phyloP scores from a whole-genome alignment of 805 yeast genomes.

The Wickerhamiella sergipiensis region DNA sequence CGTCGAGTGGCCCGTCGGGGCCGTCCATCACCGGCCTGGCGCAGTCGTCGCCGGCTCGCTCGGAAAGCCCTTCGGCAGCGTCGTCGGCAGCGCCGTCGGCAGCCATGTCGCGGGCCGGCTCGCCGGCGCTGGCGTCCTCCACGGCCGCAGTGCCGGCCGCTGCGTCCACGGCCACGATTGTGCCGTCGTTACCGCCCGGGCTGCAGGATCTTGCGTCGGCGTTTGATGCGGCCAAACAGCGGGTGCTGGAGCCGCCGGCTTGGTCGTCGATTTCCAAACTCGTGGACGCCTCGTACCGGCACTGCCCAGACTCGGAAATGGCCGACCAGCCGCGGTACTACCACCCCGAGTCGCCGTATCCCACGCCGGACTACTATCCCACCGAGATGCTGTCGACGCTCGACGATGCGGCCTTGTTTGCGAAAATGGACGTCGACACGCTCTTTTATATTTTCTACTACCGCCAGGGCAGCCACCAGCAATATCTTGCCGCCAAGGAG shows the following conservation, averaged over 20 bases:
- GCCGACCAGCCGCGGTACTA: constrained; percentile 73
- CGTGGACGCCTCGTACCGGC: constrained; percentile 65
- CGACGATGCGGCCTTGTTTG: constrained; percentile 45
- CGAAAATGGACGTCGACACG: constrained; percentile 73
- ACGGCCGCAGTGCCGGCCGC: constrained; percentile 15
- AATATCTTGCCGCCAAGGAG: constrained; percentile 69
- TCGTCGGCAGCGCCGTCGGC: not conserved
- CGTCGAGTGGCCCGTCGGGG: too few relatives aligned
- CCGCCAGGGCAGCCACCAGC: constrained; percentile 58
- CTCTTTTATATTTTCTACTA: constrained; percentile 87
- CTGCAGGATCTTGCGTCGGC: constrained; percentile 27
- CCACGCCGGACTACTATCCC: constrained; percentile 83
- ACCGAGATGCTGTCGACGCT: constrained; percentile 48
- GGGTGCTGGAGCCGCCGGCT: constrained; percentile 40
- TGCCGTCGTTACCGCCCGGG: constrained; percentile 26
- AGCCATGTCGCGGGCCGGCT: not conserved
- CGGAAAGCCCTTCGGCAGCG: not conserved
- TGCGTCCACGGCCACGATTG: constrained; percentile 10
- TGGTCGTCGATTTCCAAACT: constrained; percentile 36
- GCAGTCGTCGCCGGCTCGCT: not conserved
- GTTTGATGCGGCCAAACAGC: constrained; percentile 29
- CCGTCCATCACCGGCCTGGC: not conserved
- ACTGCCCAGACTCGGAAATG: constrained; percentile 89
- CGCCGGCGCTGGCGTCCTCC: constrained; percentile 4
- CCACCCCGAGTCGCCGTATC: constrained; percentile 70